Evolutionary conservation across 2,329 filamentous ascomycete species (phyloP), one percentile per base, ranked within the genome.

Genomic region (Pseudogymnoascus sp.): DNA sequence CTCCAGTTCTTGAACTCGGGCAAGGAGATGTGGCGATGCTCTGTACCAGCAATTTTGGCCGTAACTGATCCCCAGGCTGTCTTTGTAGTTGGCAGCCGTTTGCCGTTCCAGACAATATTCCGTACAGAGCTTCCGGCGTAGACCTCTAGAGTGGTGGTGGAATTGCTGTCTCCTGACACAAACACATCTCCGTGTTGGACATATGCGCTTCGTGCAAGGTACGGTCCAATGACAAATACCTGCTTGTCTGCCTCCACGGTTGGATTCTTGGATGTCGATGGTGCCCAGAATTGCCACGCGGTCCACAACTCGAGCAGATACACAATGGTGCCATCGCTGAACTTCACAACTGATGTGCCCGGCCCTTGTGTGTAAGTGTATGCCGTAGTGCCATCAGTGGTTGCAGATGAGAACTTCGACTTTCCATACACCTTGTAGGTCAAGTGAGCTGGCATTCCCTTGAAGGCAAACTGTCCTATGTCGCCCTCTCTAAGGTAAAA

Each of bases 281-380:
- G 78, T 1, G 82, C 82, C 73, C 81, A 85, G 69, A 85, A 83
- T 5, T 78, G 80, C 78, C 80, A 85, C 1, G 81, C 83, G 0
- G 81, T 78, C 9, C 76, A 70, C 21, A 79, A 76, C 45, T 85
- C 82, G 3, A 85, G 74, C 4, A 86, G 74, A 62, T 83, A 82
- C 3, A 81, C 72, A 0, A 83, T 63, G 2, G 80, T 73, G 0
- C 78, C 78, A 59, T 81, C 79, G 0, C 78, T 79, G 61, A 84
- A 80, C 40, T 78, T 72, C 1, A 85, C 68, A 0, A 77, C 75
- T 0, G 79, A 81, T 2, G 75, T 66, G 0, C 81, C 81, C 5
- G 76, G 65, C 2, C 69, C 72, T 71, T 84, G 81, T 0, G 72
- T 79, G 63, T 82, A 84, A 0, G 70, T 76, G 61, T 81, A 79